Conservation (phyloP, 73 alveolate genomes). For the Tetrahymena malaccensis region DNA sequence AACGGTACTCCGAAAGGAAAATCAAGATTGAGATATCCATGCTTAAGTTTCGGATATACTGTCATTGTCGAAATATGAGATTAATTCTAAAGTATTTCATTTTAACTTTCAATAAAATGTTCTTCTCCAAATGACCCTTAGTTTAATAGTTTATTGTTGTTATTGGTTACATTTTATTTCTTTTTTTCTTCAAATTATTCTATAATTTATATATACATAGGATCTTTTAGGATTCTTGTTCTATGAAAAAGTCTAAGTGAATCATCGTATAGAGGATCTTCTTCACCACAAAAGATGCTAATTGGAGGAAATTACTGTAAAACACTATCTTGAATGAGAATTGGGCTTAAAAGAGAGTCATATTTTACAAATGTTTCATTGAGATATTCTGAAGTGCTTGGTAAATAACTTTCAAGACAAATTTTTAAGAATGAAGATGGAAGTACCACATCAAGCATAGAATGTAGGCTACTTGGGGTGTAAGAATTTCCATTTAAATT, state of each 20-base stretch:
- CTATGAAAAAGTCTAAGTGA: background rate
- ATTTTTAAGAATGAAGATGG: background rate
- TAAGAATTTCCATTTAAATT: slow-evolving; percentile 20
- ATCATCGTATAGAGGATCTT: background rate
- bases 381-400: background rate
- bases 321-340: background rate
- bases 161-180: background rate
- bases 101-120: background rate
- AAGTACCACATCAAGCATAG: background rate
- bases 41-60: background rate
- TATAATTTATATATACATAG: background rate
- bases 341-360: background rate
- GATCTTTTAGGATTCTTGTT: background rate
- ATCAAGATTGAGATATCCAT: background rate
- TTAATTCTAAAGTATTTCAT: background rate
- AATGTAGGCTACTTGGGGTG: background rate
- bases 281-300: background rate
- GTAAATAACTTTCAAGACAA: background rate
- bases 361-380: background rate
- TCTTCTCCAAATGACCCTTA: background rate
- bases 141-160: background rate
- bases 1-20: background rate
- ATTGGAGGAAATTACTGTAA: background rate
- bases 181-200: background rate
- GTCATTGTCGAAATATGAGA: background rate